Evolutionary conservation across 352 stramenopile species (phyloP), one percentile per base, ranked within the genome.

Genomic region (Pythium pectinolyticum): DNA sequence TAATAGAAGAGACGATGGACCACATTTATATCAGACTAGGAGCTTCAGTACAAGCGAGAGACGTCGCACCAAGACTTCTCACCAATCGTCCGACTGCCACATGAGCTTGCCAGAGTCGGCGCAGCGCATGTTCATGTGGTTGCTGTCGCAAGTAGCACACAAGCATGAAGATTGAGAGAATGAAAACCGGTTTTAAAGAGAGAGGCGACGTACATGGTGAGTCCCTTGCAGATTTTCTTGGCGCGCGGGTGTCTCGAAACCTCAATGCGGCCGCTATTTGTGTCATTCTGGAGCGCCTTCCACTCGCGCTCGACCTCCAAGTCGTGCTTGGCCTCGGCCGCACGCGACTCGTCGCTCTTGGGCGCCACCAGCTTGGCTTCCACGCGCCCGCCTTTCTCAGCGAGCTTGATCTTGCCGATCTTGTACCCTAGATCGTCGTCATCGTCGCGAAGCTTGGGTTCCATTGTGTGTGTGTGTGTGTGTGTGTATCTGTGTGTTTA

Each of bases 71-170:
- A 20, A 6, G n/a, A 28, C 14, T 30, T 5, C 41, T n/a, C n/a
- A 88, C 77, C 82, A 95, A 64, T 92, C 84, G 27, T 94, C 78
- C 12, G 82, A 88, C 65, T 94, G 86, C 86, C 86, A 95, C 78
- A 94, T 71, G 45, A 95, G 62, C 68, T 78, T 82, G 43, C 86
- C 86, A 5, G 84, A 88, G 39, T 93, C 83, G 15, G 71, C 86
- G 25, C 84, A 92, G 34, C 86, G 75, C 86, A 95, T 95, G 64
- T 93, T 95, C 86, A 95, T 95, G 67, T 91, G 75, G 59, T 95
- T 95, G 54, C 84, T 95, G 53, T 25, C 24, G 27, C 39, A 24
- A 34, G 37, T 4, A 22, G n/a, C 49, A 39, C 50, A 66, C 2
- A 20, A 40, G 22, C 11, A 30, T 20, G 32, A 2, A 32, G 24